These are phyloP conservation scores for Globisporangium sylvaticum DNA, from an alignment of 352 stramenopile species.

Conservation along the genomic window DNA sequence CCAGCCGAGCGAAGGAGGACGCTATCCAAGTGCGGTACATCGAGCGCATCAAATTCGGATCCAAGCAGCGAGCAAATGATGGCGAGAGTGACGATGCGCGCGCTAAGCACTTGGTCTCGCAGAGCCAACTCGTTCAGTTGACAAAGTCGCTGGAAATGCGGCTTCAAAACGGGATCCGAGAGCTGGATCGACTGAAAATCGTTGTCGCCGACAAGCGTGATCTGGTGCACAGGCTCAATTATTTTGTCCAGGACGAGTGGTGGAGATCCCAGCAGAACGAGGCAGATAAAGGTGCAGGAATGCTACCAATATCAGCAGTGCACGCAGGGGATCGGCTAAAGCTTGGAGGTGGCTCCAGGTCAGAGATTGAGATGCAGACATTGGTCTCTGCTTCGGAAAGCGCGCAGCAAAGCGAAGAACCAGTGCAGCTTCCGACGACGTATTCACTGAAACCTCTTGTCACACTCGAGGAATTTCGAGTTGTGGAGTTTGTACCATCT, in stretches of 20 bases:
- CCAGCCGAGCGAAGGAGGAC: conserved; percentile 11
- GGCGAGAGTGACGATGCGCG: conserved; percentile 3
- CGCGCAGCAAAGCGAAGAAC: not conserved
- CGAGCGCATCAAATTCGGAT: conserved; percentile 51
- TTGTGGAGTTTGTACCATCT: conserved; percentile 36
- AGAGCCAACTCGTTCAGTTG: conserved; percentile 44
- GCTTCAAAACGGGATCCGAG: conserved; percentile 28
- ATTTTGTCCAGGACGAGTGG: conserved; percentile 31
- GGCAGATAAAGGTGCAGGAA: not conserved
- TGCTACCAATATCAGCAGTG: not conserved
- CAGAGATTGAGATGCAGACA: conserved; percentile 5
- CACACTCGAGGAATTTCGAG: conserved; percentile 25
- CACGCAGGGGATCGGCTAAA: not conserved
- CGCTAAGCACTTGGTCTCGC: conserved; percentile 10
- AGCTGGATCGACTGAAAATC: conserved; percentile 34
- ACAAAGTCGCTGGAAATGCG: conserved; percentile 38
- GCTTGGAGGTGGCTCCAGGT: not conserved
- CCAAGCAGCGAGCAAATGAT: conserved; percentile 12
- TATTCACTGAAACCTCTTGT: conserved; percentile 19
- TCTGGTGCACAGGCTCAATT: conserved; percentile 27
- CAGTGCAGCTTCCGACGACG: not conserved
- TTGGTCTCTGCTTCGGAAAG: conserved; percentile 2
- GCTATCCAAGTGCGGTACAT: conserved; percentile 35
- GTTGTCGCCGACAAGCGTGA: conserved; percentile 42
- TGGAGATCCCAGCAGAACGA: conserved; percentile 10